Base-by-base conservation (phyloP, 2,329 filamentous ascomycete species). In the Calonectria honghensis region DNA sequence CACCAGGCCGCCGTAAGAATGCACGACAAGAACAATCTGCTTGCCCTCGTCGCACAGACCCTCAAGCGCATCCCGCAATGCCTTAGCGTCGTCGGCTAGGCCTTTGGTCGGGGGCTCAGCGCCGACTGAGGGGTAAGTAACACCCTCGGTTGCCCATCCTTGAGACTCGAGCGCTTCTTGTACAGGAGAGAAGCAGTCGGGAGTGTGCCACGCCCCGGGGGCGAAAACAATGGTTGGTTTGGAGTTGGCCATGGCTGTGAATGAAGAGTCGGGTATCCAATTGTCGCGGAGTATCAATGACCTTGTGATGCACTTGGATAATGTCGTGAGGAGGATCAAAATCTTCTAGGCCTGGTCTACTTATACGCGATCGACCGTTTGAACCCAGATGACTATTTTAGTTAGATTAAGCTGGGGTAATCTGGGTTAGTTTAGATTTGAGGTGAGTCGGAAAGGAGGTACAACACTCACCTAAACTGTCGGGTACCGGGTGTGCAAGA, bases 1-100 rank as follows among this genome's bases (percentile, higher is more conserved):
- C 2, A 87, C 80, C 1, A 86, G 79, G 18, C 87, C 87, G n/a
- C 85, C 84, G 79, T 87, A 88, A 3, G 85, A 88, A 75, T 89
- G 87, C 6, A 84, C 81, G 6, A 86, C 77, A 2, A 89, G 82
- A 0, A 88, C 77, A 18, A 89, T 83, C 35, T 88, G 81, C 59
- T 86, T 85, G 20, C 84, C 84, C 4, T 79, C 71, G 27, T 84
- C 82, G 7, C 81, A 77, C 18, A 87, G 81, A 16, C 72, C 68
- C 18, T 78, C 67, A 39, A 86, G 48, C 0, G 76, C 73, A 0
- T 57, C 27, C n/a, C 83, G 81, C 16, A 87, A 80, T 3, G 80
- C 81, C 0, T 78, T 73, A 9, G 83, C 81, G 68, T 88, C 87
- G 11, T 82, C 76, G 1, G 52, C 70, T 0, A 83, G 75, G 3